These are phyloP conservation scores for Podila verticillata DNA, from an alignment of 192 early-diverging fungal species.

Conservation along the genomic window DNA sequence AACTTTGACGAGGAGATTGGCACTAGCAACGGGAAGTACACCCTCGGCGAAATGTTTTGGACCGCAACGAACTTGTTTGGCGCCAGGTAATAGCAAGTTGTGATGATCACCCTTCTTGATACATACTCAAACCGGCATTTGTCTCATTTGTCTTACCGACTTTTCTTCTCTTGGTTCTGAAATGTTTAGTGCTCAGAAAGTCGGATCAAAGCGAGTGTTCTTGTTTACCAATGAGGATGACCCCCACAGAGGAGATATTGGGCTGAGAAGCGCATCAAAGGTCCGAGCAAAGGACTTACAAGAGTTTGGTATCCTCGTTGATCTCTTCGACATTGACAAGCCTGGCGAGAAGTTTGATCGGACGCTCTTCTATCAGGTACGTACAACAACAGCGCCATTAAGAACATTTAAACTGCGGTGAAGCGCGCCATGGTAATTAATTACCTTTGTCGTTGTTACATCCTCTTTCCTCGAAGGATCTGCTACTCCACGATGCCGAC, in stretches of 20 bases:
- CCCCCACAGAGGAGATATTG: conserved; percentile 62
- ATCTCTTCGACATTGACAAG: conserved; percentile 69
- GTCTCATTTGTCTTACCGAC: too few relatives aligned
- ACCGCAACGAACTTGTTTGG: conserved; percentile 68
- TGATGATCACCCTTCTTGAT: conserved; percentile 1
- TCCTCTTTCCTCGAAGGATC: conserved; percentile 25
- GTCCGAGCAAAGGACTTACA: conserved; percentile 71
- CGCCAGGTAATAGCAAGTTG: conserved; percentile 51
- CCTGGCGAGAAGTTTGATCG: conserved; percentile 61
- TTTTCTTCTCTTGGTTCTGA: too few relatives aligned
- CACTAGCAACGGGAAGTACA: conserved; percentile 57
- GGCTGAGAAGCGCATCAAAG: conserved; percentile 60
- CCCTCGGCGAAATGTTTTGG: conserved; percentile 73
- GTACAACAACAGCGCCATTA: not conserved
- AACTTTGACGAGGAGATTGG: conserved; percentile 61
- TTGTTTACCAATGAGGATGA: conserved; percentile 77
- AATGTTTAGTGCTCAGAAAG: conserved; percentile 47
- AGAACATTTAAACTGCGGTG: too few relatives aligned
- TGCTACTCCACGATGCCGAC: conserved; percentile 42
- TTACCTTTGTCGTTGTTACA: too few relatives aligned
- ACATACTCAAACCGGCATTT: not conserved
- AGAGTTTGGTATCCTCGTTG: conserved; percentile 66
- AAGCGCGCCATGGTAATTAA: too few relatives aligned
- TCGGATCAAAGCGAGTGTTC: conserved; percentile 72
- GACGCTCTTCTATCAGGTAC: conserved; percentile 69